phyloP scores from a whole-genome alignment of 305 asterid species.

The Lippia alba region DNA sequence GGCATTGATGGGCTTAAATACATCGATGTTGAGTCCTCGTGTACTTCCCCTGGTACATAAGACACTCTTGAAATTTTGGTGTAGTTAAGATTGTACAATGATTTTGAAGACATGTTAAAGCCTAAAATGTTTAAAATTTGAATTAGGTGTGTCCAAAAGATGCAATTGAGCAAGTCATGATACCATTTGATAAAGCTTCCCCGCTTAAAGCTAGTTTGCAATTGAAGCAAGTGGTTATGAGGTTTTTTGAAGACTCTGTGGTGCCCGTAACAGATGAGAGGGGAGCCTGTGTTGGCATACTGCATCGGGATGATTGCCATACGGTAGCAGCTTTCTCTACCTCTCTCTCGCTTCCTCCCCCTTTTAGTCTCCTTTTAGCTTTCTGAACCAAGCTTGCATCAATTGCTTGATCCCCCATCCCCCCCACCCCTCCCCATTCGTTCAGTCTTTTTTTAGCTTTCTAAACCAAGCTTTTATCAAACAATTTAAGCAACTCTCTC shows the following conservation, averaged over 20 bases:
- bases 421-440: too few species aligned
- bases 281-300: constrained; percentile 79
- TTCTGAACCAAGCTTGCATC: too few species aligned
- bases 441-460: too few species aligned
- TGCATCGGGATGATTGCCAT: constrained; percentile 72
- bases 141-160: constrained; percentile 57
- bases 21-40: constrained; percentile 62
- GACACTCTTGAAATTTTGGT: constrained; percentile 17
- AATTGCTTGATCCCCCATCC: too few species aligned
- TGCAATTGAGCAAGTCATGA: constrained; percentile 63
- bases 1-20: constrained; percentile 62
- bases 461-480: too few species aligned
- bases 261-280: constrained; percentile 70
- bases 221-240: constrained; percentile 65
- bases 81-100: constrained; percentile 25
- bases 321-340: constrained; percentile 40
- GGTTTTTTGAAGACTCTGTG: constrained; percentile 54
- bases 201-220: constrained; percentile 61
- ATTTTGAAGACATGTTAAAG: constrained; percentile 18
- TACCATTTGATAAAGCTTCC: constrained; percentile 58
- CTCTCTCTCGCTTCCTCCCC: not conserved
- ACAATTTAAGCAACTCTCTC: constrained; percentile 11
- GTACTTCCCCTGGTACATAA: constrained; percentile 58
- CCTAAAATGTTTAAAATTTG: constrained; percentile 33
- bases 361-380: too few species aligned